Evolutionary conservation across 176 grass and related monocot species (phyloP).

Genomic region (Dactylis glomerata): DNA sequence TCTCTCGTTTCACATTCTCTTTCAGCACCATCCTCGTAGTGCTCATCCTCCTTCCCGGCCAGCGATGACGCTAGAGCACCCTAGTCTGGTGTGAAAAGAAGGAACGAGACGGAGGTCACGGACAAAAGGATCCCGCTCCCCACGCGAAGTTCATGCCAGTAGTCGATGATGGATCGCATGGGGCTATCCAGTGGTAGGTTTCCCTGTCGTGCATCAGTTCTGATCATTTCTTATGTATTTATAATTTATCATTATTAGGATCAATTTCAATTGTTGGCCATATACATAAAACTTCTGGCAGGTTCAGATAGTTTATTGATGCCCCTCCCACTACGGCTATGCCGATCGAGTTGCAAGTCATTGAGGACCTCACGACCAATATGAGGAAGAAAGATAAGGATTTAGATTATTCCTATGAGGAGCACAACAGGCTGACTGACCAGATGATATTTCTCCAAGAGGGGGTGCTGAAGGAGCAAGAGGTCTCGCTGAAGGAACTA

Average conservation of each 20-base stretch:
- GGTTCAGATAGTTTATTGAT: neutral
- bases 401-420: neutral
- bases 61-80: no score
- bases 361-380: neutral
- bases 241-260: neutral
- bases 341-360: neutral
- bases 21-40: no score
- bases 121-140: neutral
- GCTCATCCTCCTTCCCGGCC: no score
- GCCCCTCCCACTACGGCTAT: neutral
- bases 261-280: neutral
- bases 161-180: neutral
- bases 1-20: no score
- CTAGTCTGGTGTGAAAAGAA: no score
- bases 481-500: neutral
- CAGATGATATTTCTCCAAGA: neutral
- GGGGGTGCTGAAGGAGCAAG: neutral
- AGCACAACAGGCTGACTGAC: fast-evolving
- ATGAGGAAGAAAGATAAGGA: neutral
- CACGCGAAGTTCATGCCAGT: neutral
- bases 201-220: neutral
- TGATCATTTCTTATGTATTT: neutral
- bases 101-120: no score
- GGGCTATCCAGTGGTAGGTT: neutral
- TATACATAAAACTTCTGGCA: neutral